Evolutionary conservation across 768 basidiomycete genomes (phyloP).

Genomic region (Galerina sulciceps): DNA sequence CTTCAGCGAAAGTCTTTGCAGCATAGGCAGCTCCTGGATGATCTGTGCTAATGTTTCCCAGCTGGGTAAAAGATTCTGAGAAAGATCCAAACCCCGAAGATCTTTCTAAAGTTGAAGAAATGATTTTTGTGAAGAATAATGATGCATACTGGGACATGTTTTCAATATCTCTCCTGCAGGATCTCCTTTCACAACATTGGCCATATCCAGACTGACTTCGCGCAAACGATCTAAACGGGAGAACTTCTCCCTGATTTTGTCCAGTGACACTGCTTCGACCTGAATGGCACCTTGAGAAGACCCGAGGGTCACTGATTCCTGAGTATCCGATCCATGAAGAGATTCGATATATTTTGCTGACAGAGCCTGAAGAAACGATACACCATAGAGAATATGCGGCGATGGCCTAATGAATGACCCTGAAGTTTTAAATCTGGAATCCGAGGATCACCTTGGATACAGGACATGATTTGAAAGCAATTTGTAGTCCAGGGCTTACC

Average conservation of each 20-base stretch:
- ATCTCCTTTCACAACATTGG: slow-evolving; percentile 57
- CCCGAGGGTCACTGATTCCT: slow-evolving; percentile 74
- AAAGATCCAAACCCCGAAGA: slow-evolving; percentile 81
- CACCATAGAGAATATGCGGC: slow-evolving; percentile 60
- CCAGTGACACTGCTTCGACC: slow-evolving; percentile 84
- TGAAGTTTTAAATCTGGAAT: slow-evolving; percentile 55
- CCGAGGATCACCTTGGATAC: slow-evolving; percentile 14
- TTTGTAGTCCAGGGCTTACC: slow-evolving; percentile 47
- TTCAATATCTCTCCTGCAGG: slow-evolving; percentile 52
- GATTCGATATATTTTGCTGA: slow-evolving; percentile 77
- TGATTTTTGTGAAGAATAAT: slow-evolving; percentile 1
- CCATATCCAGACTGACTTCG: slow-evolving; percentile 80
- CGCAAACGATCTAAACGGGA: slow-evolving; percentile 67
- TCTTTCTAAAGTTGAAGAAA: slow-evolving; percentile 43
- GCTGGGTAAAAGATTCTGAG: slow-evolving; percentile 67
- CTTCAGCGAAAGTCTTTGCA: slow-evolving; percentile 80
- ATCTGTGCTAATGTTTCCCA: slow-evolving; percentile 78
- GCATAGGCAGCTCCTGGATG: slow-evolving; percentile 56
- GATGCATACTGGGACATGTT: slow-evolving; percentile 69
- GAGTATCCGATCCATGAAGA: slow-evolving; percentile 51
- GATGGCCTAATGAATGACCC: slow-evolving; percentile 85
- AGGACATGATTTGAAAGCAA: background rate
- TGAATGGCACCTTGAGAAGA: slow-evolving; percentile 83
- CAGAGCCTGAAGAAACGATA: slow-evolving; percentile 77
- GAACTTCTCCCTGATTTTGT: slow-evolving; percentile 76